phyloP scores from a whole-genome alignment of 306 rosid genomes.

The Glycyrrhiza uralensis region DNA sequence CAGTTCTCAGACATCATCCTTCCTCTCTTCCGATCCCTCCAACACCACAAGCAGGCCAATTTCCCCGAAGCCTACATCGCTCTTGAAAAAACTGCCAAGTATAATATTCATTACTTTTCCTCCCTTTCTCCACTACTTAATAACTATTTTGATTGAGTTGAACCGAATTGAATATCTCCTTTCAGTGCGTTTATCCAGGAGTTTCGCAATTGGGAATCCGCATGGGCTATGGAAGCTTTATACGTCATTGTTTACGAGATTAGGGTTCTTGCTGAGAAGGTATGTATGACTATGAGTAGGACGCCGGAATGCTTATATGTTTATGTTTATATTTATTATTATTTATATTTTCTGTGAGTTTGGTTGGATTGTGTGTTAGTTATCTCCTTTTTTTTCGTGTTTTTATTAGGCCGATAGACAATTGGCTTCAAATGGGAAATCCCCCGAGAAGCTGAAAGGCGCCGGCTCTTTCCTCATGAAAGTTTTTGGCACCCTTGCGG shows the following conservation, averaged over 20 bases:
- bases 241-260: conserved; percentile 72
- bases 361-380: not conserved
- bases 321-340: too few species aligned
- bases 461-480: conserved; percentile 98
- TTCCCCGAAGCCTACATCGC: conserved; percentile 72
- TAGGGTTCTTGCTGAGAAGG: conserved; percentile 96
- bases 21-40: conserved; percentile 80
- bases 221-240: conserved; percentile 89
- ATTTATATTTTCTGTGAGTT: not conserved
- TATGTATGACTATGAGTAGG: conserved; percentile 19
- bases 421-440: conserved; percentile 68
- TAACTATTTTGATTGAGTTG: not conserved
- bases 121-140: too few species aligned
- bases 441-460: conserved; percentile 91
- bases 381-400: not conserved
- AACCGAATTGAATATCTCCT: not conserved
- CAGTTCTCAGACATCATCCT: conserved; percentile 57
- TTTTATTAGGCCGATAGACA: conserved; percentile 70
- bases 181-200: conserved; percentile 94
- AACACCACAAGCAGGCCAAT: conserved; percentile 47
- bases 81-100: conserved; percentile 83
- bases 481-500: conserved; percentile 94
- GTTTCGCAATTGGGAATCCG: conserved; percentile 93
- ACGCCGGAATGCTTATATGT: not conserved
- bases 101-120: conserved; percentile 10